Base-by-base conservation (phyloP, 225 moss, liverwort and hornwort genomes). In the Polytrichum formosum region DNA sequence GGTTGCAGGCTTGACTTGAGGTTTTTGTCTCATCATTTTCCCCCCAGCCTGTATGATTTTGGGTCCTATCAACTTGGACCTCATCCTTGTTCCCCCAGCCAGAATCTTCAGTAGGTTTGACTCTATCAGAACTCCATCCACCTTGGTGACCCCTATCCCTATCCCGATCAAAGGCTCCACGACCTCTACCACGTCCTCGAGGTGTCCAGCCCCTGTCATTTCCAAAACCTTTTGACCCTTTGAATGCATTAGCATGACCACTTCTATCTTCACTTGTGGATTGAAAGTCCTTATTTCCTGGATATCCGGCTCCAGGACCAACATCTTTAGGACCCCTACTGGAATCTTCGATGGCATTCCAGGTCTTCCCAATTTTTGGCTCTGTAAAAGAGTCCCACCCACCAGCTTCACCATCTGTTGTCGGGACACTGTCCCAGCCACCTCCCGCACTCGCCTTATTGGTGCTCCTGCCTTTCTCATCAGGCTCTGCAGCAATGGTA, bases 401-500 rank as follows among this genome's bases (percentile, higher is more conserved):
- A 58, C 58, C 58, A 58, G n/a, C 21, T 21, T 58, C 21, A 22
- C 8, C 16, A 23, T 58, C 58, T 58, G 20, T 2, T 20, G 58
- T 58, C 3, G 6, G 58, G 23, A 22, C 21, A 23, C 58, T 58
- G 23, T 58, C 58, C 58, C 58, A 58, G n/a, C 58, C 58, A 58
- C 58, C 23, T 58, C 58, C 23, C 9, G n/a, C 58, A 58, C 46
- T 56, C 4, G 23, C 22, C 28, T 53, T 58, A 23, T 33, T 53
- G 59, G 69, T 37, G 28, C n/a, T 66, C 67, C 73, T 70, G n/a
- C 0, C 23, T 61, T 56, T 62, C 33, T 67, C 8, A 20, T 73
- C 73, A 66, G 55, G 66, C 70, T 33, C 61, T 46, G 74, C 7
- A 56, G 27, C 58, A 37, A 31, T 31, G 9, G 28, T 66, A 65